Evolutionary conservation across 768 basidiomycete species (phyloP), one percentile per base, ranked within the genome.

Genomic region (Pleurotus giganteus): DNA sequence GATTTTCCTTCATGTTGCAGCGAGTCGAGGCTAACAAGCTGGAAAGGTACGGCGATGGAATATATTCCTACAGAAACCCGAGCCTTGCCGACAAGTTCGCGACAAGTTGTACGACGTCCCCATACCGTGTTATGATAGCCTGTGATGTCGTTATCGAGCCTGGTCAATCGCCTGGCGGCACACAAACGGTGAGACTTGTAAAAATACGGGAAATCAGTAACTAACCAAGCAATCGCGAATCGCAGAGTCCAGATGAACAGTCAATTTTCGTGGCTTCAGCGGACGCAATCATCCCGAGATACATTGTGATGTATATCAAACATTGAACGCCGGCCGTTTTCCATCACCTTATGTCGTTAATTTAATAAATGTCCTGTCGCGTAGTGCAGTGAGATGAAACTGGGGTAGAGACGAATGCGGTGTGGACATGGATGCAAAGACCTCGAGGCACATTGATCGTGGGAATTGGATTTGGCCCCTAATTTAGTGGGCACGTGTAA

Each of bases 61-160:
- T 87, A 44, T 86, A 88, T 61, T 82, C 83, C 17, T 84, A 81
- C 63, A 73, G 72, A 36, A 83, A 84, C 65, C 79, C 86, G 15
- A 78, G 75, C 46, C 66, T 73, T 15, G 85, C 85, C 17, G 83
- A 88, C 65, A 66, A 61, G 6, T 77, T 76, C 64, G 79, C 85
- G n/a, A 87, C 84, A 4, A 86, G 85, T 36, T 86, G 84, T 63
- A 77, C 81, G 41, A 76, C 77, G 41, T 85, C 85, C 4, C 86
- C 85, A 4, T 87, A 82, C 69, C 79, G 86, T 7, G 81, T 85
- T 24, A 79, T 80, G 74, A 74, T 87, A 59, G 82, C 79, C 13
- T 85, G 84, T 58, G 81, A 84, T 63, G 76, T 74, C 4, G 64
- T 73, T 28, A 72, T 84, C 57, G 76, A 71, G 44, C 66, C 74